Conservation (phyloP, 208 protist genomes). For the Wallacemonas sp. region DNA sequence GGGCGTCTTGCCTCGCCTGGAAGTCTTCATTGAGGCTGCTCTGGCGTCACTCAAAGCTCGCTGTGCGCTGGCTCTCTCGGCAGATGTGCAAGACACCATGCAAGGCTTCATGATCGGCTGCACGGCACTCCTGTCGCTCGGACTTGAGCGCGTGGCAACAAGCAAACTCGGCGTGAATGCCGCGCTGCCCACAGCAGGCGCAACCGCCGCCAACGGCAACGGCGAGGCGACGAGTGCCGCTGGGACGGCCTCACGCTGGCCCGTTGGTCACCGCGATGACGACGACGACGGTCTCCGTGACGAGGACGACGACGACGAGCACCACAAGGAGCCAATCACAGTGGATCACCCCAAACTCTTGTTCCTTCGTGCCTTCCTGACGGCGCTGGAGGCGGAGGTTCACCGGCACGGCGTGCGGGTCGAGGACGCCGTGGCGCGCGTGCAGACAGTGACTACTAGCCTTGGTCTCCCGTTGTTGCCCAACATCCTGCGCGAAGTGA, state of each 20-base stretch:
- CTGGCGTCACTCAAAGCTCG: not conserved
- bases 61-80: not conserved
- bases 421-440: conserved; percentile 1
- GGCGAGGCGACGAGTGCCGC: not conserved
- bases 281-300: conserved; percentile 6
- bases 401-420: conserved; percentile 10
- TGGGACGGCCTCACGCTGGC: no score
- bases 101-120: not conserved
- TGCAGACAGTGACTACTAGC: not conserved
- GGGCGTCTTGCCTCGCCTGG: not conserved
- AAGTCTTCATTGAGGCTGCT: conserved; percentile 2
- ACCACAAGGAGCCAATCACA: not conserved
- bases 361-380: conserved; percentile 28
- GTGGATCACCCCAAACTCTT: conserved; percentile 8
- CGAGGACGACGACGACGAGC: conserved; percentile 5
- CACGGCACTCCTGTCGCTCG: conserved; percentile 4
- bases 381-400: conserved; percentile 7
- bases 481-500: conserved; percentile 18
- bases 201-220: not conserved
- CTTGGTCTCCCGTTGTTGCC: conserved; percentile 2
- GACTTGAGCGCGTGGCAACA: not conserved
- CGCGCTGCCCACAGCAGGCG: not conserved
- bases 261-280: conserved; percentile 6
- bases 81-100: not conserved
- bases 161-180: not conserved